Conservation (phyloP, 2,329 filamentous ascomycete genomes). For the Zelopaecilomyces penicillatus region DNA sequence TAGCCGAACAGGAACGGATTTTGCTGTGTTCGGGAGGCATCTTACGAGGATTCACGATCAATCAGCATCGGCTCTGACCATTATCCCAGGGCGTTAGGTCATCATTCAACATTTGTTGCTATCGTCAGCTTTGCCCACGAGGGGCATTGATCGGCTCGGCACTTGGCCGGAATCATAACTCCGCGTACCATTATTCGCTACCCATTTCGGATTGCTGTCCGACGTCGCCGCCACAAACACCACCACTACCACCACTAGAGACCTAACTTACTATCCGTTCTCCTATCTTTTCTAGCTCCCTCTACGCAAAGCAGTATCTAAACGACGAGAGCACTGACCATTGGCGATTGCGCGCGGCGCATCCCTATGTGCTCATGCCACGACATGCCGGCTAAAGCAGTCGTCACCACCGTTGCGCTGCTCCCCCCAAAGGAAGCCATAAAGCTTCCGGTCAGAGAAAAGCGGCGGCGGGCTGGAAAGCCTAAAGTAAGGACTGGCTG, state of each 20-base stretch:
- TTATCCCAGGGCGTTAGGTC: no score
- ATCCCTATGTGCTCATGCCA: background rate
- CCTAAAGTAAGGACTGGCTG: constrained; percentile 32
- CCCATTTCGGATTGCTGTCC: no score
- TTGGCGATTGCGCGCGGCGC: no score
- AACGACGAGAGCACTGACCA: background rate
- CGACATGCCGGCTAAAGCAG: constrained; percentile 1
- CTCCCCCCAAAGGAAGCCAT: constrained; percentile 1
- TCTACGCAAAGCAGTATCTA: background rate
- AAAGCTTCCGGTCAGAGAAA: constrained; percentile 2
- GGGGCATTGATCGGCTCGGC: no score
- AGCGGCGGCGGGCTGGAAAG: constrained; percentile 26
- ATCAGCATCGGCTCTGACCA: no score
- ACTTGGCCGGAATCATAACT: no score
- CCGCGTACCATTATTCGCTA: no score
- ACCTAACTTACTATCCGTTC: background rate
- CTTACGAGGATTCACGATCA: no score
- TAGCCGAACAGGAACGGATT: no score
- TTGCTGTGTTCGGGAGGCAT: no score
- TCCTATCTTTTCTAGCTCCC: background rate
- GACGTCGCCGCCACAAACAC: background rate
- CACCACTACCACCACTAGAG: constrained; percentile 2
- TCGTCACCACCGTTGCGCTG: constrained; percentile 5
- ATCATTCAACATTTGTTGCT: no score
- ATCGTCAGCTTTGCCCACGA: no score